These are phyloP conservation scores for Eleusine coracana DNA, from an alignment of 176 grass and related monocot genomes.

Conservation along the genomic window DNA sequence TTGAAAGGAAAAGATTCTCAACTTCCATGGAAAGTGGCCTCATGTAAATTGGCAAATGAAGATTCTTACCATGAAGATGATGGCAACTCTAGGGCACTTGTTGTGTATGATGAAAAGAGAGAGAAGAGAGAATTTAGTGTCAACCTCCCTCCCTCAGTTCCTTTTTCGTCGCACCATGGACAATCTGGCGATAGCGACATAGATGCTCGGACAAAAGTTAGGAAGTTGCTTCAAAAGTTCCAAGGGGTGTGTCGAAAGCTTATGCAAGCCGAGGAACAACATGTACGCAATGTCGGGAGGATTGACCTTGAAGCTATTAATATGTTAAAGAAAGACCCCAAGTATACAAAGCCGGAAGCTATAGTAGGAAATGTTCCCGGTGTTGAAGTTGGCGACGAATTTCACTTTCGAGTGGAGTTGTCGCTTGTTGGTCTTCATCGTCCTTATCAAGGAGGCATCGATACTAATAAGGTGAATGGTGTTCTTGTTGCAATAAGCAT, in stretches of 20 bases:
- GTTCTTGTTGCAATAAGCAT: conserved; percentile 56
- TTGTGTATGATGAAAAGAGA: conserved; percentile 11
- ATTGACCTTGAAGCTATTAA: conserved; percentile 45
- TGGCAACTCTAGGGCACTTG: conserved; percentile 41
- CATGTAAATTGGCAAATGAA: conserved; percentile 12
- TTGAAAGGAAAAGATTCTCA: conserved; percentile 25
- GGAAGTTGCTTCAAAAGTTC: conserved; percentile 55
- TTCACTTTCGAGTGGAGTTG: conserved; percentile 70
- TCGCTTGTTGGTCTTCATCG: conserved; percentile 70
- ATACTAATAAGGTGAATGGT: not conserved
- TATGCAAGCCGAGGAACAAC: conserved; percentile 56
- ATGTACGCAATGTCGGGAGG: conserved; percentile 34
- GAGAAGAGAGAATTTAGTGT: conserved; percentile 21
- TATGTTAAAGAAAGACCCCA: conserved; percentile 39
- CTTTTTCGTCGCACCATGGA: conserved; percentile 33
- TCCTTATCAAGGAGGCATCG: conserved; percentile 62
- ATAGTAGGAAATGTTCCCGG: conserved; percentile 63
- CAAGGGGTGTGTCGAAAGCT: conserved; percentile 57
- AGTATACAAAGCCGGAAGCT: conserved; percentile 43
- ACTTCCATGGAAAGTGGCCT: not conserved
- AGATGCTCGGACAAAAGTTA: conserved; percentile 56
- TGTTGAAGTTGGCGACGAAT: conserved; percentile 78
- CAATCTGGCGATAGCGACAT: conserved; percentile 16
- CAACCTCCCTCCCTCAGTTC: conserved; percentile 48
- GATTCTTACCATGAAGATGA: conserved; percentile 28